Conservation (phyloP, 148 eudicot genomes). For the Bassia scoparia region DNA sequence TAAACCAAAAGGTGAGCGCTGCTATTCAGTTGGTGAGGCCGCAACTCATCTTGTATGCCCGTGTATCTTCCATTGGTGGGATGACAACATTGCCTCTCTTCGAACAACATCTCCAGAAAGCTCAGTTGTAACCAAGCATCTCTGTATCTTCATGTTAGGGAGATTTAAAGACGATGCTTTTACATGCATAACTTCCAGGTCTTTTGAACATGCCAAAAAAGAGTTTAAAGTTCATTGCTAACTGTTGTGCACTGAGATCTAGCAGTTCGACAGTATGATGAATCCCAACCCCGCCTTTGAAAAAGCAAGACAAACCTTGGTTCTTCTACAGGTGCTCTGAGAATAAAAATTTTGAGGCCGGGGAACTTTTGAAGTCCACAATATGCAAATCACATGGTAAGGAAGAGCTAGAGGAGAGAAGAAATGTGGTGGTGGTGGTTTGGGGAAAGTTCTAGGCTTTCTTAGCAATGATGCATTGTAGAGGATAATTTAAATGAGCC, state of each 20-base stretch:
- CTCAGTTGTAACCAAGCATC: constrained; percentile 75
- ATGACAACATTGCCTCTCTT: constrained; percentile 77
- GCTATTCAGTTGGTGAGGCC: constrained; percentile 39
- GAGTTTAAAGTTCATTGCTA: constrained; percentile 61
- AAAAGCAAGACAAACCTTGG: constrained; percentile 58
- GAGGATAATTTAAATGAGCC: constrained; percentile 74
- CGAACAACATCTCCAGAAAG: constrained; percentile 59
- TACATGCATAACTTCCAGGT: constrained; percentile 54
- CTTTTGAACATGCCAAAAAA: constrained; percentile 65
- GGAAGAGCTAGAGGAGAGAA: constrained; percentile 70
- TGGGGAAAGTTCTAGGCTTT: constrained; percentile 54
- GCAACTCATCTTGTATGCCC: constrained; percentile 72
- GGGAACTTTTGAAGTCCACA: constrained; percentile 85
- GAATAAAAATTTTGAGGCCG: constrained; percentile 53
- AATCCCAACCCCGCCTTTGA: constrained; percentile 76
- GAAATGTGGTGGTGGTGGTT: constrained; percentile 63
- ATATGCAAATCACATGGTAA: constrained; percentile 91
- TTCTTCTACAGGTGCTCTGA: constrained; percentile 55
- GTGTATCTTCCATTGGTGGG: constrained; percentile 95
- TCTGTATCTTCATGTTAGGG: constrained; percentile 79
- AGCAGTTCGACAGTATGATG: constrained; percentile 70
- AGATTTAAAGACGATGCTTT: constrained; percentile 80
- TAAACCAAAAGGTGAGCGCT: neutral
- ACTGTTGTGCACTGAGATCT: constrained; percentile 54
- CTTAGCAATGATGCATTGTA: constrained; percentile 67